A percentile compares a stretch with the other conserved stretches of the same genome.
phyloP scores from a whole-genome alignment of 139 green algal species.

The Picochlorum sp. region DNA sequence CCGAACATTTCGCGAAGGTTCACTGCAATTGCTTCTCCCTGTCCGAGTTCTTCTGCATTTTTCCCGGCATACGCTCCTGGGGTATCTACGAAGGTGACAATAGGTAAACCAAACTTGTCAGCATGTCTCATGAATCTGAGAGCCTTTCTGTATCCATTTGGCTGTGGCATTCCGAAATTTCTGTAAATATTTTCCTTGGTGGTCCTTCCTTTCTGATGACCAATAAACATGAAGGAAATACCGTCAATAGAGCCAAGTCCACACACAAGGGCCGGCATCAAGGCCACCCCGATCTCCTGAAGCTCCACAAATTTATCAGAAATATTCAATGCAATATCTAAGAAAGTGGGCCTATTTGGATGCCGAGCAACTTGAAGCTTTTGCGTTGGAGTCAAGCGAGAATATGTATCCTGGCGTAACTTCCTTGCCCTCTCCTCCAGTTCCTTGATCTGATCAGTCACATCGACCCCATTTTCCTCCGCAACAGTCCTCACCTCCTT shows the following conservation, averaged over 20 bases:
- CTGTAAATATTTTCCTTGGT: slow-evolving; percentile 95
- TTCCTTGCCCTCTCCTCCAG: slow-evolving; percentile 74
- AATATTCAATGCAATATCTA: slow-evolving; percentile 97
- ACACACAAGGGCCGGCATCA: slow-evolving; percentile 90
- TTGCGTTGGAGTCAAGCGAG: slow-evolving; percentile 81
- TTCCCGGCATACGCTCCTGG: slow-evolving; percentile 89
- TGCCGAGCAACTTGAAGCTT: slow-evolving; percentile 89
- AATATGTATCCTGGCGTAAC: slow-evolving; percentile 90
- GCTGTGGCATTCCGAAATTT: slow-evolving; percentile 95
- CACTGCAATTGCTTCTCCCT: slow-evolving; percentile 92
- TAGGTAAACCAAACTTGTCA: slow-evolving; percentile 92
- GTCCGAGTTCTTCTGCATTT: slow-evolving; percentile 84
- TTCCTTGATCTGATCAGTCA: slow-evolving; percentile 71
- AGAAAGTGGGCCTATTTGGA: slow-evolving; percentile 88
- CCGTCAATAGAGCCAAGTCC: slow-evolving; percentile 88
- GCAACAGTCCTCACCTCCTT: slow-evolving; percentile 88
- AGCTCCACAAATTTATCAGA: slow-evolving; percentile 94
- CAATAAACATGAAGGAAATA: slow-evolving; percentile 93
- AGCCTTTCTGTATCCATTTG: slow-evolving; percentile 93
- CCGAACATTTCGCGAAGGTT: slow-evolving; percentile 98
- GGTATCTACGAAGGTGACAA: slow-evolving; percentile 96
- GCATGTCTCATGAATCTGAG: slow-evolving; percentile 95
- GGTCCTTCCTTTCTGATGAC: slow-evolving; percentile 96
- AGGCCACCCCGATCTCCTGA: slow-evolving; percentile 80
- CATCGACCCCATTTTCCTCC: slow-evolving; percentile 89